These are phyloP conservation scores for Periglandula ipomoeae DNA, from an alignment of 2,329 filamentous ascomycete genomes.

Conservation along the genomic window DNA sequence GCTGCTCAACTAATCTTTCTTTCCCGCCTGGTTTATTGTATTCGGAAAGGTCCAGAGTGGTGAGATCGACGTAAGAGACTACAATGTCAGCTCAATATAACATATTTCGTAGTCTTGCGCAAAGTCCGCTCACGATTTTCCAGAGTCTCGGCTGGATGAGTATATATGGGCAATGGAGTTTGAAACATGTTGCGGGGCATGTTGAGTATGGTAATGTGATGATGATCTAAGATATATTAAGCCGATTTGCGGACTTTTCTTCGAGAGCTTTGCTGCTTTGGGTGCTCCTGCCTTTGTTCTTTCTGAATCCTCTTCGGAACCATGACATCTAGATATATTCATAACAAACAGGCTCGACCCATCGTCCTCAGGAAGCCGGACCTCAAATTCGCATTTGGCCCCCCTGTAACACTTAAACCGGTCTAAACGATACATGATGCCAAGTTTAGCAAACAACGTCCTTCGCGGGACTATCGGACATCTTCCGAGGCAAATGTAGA, in stretches of 20 bases:
- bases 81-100: too few species aligned
- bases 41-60: slow-evolving; percentile 45
- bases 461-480: neutral
- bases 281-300: too few species aligned
- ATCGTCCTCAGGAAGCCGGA: neutral
- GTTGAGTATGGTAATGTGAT: neutral
- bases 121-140: slow-evolving; percentile 2
- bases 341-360: neutral
- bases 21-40: slow-evolving; percentile 47
- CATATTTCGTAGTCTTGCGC: too few species aligned
- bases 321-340: neutral
- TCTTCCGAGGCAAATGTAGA: neutral
- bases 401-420: neutral
- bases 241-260: too few species aligned
- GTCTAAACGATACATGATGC: neutral
- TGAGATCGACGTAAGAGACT: slow-evolving; percentile 45
- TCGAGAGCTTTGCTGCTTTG: too few species aligned
- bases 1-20: slow-evolving; percentile 40
- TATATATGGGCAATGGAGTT: neutral
- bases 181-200: neutral
- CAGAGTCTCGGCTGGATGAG: neutral
- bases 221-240: too few species aligned
- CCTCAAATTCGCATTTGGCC: neutral
- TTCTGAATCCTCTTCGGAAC: neutral
- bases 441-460: neutral